Percentiles rank a stretch among this genome's conserved stretches.
Evolutionary conservation across 768 basidiomycete genomes (phyloP).

Genomic region (Suillus decipiens): DNA sequence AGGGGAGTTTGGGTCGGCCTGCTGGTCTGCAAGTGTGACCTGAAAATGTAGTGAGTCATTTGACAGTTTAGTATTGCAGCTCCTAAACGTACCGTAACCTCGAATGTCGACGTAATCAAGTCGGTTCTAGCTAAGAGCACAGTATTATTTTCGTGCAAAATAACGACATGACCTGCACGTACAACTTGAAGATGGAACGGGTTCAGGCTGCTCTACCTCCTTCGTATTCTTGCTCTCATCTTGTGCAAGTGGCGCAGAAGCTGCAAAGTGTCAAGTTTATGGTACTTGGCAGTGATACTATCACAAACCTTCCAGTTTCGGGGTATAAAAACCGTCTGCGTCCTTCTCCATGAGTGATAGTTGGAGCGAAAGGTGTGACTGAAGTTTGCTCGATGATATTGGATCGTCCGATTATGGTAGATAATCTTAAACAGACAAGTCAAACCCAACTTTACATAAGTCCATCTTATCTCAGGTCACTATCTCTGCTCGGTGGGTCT

Average conservation of each 20-base stretch:
- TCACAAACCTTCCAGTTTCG: constrained; percentile 45
- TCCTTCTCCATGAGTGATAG: constrained; percentile 61
- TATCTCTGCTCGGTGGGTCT: not conserved
- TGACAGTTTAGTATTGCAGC: not conserved
- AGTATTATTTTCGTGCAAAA: not conserved
- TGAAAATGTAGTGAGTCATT: constrained; percentile 31
- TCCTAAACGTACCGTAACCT: constrained; percentile 63
- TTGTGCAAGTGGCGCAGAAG: constrained; percentile 25
- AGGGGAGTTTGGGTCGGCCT: constrained; percentile 94
- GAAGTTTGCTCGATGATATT: not conserved
- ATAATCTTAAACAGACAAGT: not conserved
- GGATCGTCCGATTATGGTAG: constrained; percentile 12
- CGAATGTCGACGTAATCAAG: constrained; percentile 78
- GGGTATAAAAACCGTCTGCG: constrained; percentile 77
- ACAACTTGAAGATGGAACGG: constrained; percentile 23
- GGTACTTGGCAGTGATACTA: not conserved
- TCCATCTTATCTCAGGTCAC: not conserved
- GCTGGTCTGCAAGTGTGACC: constrained; percentile 97
- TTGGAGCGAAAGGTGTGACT: constrained; percentile 10
- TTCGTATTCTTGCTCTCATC: constrained; percentile 30
- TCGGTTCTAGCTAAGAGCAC: constrained; percentile 43
- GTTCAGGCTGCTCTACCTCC: constrained; percentile 18
- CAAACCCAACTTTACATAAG: not conserved
- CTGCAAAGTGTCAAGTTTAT: constrained; percentile 9
- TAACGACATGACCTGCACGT: constrained; percentile 10